Evolutionary conservation across 2,329 filamentous ascomycete species (phyloP), one percentile per base, ranked within the genome.

Genomic region (Diaporthe amygdali): DNA sequence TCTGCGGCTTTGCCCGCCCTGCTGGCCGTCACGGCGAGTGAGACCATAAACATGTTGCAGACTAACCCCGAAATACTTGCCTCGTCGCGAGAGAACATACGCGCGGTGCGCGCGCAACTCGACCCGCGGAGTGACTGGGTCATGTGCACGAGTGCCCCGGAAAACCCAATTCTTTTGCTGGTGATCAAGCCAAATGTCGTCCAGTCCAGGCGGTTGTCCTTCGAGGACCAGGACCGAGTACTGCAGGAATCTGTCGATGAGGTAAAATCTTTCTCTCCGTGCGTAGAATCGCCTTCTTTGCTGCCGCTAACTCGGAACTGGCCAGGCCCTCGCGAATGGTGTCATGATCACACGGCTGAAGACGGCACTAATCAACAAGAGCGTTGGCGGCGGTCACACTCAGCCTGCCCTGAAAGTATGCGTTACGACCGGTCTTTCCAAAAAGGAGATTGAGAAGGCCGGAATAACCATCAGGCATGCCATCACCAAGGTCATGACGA

Each of bases 101-200:
- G 91, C 79, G 88, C 91, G 0, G 94, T 99, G 92, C 90, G 92
- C 78, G 90, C 91, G 12, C 95, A 98, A 81, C 85, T 99, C 44
- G 95, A 98, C 77, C 95, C 95, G 3, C 90, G 96, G 71, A 97
- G 95, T 79, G 96, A 99, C 77, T 98, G 95, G 94, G 91, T 98
- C 55, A 86, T 87, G 49, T 96, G 94, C 82, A 93, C 92, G 6
- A 97, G 95, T 80, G 86, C 91, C 0, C 84, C 86, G 0, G 95
- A 98, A 77, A 98, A 98, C 77, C 96, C 96, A 0, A 87, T 98
- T 66, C 90, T 98, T 87, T 84, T 98, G 2, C 85, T 98, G 61
- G 90, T 91, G 2, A 84, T 99, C 69, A 98, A 97, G 85, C 89
- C 91, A 0, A 94, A 98, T 70, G 90, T 97, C 46, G 86, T 98